A percentile compares a stretch with the other conserved stretches of the same genome.
Evolutionary conservation across 352 stramenopile species (phyloP).

Genomic region (Aphanomyces astaci): DNA sequence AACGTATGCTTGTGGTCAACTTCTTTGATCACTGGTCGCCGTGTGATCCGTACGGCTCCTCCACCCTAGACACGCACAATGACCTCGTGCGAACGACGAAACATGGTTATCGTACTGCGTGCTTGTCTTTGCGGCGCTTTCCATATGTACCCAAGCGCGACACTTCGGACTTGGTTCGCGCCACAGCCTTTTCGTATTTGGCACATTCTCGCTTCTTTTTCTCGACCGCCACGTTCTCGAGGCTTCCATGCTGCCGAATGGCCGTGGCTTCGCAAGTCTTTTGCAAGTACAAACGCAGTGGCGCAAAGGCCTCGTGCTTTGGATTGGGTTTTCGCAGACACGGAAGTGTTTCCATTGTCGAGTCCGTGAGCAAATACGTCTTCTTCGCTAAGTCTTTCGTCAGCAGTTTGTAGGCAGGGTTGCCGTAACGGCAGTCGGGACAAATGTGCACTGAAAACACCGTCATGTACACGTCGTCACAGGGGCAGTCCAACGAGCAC

Average conservation of each 20-base stretch:
- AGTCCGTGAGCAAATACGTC: constrained; percentile 7
- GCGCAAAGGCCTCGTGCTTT: constrained; percentile 22
- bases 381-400: constrained; percentile 18
- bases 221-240: constrained; percentile 17
- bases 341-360: constrained; percentile 5
- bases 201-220: constrained; percentile 1
- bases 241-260: constrained; percentile 12
- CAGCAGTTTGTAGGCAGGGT: constrained; percentile 9
- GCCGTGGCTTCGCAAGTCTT: constrained; percentile 5
- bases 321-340: constrained; percentile 16
- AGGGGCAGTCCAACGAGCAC: constrained; percentile 7
- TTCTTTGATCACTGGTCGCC: background rate
- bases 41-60: background rate
- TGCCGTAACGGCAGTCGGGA: background rate
- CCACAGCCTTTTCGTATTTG: constrained; percentile 13
- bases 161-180: constrained; percentile 12
- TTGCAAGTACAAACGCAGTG: constrained; percentile 11
- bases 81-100: too few relatives aligned
- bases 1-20: constrained; percentile 13
- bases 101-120: too few relatives aligned
- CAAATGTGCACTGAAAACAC: constrained; percentile 14
- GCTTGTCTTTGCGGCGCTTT: constrained; percentile 6
- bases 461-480: constrained; percentile 2
- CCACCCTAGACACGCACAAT: background rate
- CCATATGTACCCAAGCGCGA: background rate